Base-by-base conservation (phyloP, 495 filamentous ascomycete genomes). In the Filosporella fistucella region DNA sequence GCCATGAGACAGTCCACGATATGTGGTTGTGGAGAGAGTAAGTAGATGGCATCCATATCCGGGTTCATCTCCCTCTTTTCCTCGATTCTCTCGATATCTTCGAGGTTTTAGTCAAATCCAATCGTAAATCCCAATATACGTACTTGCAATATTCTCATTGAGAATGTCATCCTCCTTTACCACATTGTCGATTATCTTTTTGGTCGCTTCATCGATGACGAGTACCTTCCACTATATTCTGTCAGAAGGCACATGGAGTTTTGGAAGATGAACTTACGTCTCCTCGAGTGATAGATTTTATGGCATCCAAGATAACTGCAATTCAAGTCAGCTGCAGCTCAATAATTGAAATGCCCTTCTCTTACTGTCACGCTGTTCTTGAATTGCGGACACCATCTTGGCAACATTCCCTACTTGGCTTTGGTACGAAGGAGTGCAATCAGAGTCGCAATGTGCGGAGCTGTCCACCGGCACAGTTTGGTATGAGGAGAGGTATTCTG, bases 81-180 rank as follows among this genome's bases (percentile, higher is more conserved):
- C 69, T 95, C 90, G 64, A 98, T 95, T 55, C 78, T 78, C 68
- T 95, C 89, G 66, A 97, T 85, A 65, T 93, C 89, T 96, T 45
- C 46, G 36, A 42, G 58, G 64, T 64, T 66, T 71, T 56, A 48
- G 43, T 49, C 23, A 18, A 13, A 21, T 5, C 20, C 42, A 20
- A 8, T 38, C 33, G 1, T 24, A 8, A 18, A 17, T 10, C 25
- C 44, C 47, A 29, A 20, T 45, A 36, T 16, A 54, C 83, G 63
- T 77, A 97, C 91, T 94, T 45, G 91, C 89, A 61, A 98, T 86
- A 62, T 94, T 94, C 64, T 89, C 76, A 62, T 93, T 91, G 63
- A 98, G 83, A 45, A 98, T 91, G 63, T 95, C 88, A 75, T 96
- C 90, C 67, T 95, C 86, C 53, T 87, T 90, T 58, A 90, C 79